Conservation (phyloP, 352 stramenopile species). For the Globisporangium mamillatum region DNA sequence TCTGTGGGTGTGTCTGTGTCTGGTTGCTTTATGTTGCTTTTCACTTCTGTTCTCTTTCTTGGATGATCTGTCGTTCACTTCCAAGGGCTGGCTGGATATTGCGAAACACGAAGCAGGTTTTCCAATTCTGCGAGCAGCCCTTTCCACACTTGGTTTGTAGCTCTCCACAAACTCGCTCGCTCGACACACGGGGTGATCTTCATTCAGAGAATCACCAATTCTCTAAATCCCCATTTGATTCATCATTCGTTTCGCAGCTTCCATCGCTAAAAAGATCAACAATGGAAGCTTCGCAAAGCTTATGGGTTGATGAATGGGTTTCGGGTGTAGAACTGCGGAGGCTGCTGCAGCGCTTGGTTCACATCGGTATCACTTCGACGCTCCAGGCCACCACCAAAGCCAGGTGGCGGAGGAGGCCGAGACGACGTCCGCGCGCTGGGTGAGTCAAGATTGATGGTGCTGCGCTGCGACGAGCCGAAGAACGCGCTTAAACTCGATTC, state of each 20-base stretch:
- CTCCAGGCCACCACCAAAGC: constrained; percentile 14
- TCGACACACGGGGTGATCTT: constrained; percentile 1
- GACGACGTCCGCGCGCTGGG: constrained; percentile 25
- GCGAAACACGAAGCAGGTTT: not conserved
- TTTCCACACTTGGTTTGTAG: not conserved
- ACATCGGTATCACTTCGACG: not conserved
- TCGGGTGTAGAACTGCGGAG: constrained; percentile 38
- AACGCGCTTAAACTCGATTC: constrained; percentile 76
- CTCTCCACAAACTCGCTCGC: not conserved
- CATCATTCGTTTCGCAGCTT: not conserved
- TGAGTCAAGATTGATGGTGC: constrained; percentile 22
- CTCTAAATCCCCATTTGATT: constrained; percentile 3
- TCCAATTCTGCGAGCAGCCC: not conserved
- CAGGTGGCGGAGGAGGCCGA: constrained; percentile 35
- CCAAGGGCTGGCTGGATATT: not conserved
- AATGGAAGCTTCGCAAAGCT: constrained; percentile 2
- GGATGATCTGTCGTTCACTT: not conserved
- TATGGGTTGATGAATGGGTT: constrained; percentile 72
- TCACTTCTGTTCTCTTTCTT: not conserved
- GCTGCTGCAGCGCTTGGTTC: constrained; percentile 21
- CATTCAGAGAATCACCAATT: not conserved
- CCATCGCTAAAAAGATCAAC: not conserved
- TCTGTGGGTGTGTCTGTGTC: not conserved
- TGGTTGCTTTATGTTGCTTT: not conserved
- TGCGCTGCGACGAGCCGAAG: constrained; percentile 27